Conservation (phyloP, 495 filamentous ascomycete species). For the Daldinia bambusicola region DNA sequence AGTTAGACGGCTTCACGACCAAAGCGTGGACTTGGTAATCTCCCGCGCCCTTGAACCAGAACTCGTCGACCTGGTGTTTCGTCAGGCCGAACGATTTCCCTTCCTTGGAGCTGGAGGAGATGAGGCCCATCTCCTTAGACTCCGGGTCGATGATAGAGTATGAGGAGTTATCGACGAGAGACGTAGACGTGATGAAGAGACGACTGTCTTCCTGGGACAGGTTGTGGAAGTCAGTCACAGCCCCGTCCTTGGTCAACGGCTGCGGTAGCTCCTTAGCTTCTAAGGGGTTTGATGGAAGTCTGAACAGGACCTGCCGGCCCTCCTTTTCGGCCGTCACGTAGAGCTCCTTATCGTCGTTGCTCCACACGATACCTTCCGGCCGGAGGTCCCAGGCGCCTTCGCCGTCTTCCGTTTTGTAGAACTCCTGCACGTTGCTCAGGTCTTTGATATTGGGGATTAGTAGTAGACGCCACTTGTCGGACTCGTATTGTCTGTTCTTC, state of each 20-base stretch:
- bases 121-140: slow-evolving; percentile 52
- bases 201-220: slow-evolving; percentile 59
- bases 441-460: slow-evolving; percentile 68
- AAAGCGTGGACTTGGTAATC: slow-evolving; percentile 76
- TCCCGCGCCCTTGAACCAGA: slow-evolving; percentile 69
- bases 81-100: slow-evolving; percentile 76
- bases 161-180: slow-evolving; percentile 73
- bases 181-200: slow-evolving; percentile 73
- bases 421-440: slow-evolving; percentile 69
- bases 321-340: slow-evolving; percentile 75
- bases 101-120: slow-evolving; percentile 75
- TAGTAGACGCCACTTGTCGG: slow-evolving; percentile 84
- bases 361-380: slow-evolving; percentile 72
- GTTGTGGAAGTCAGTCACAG: slow-evolving; percentile 66
- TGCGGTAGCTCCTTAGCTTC: slow-evolving; percentile 65
- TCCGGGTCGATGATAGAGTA: slow-evolving; percentile 70
- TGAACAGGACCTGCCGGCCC: slow-evolving; percentile 71
- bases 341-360: slow-evolving; percentile 69
- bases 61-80: slow-evolving; percentile 69
- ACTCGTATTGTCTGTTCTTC: slow-evolving; percentile 85
- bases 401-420: slow-evolving; percentile 70
- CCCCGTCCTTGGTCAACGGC: slow-evolving; percentile 68
- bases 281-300: slow-evolving; percentile 64
- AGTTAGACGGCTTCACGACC: slow-evolving; percentile 83
- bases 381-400: slow-evolving; percentile 74